A percentile compares a stretch with the other conserved stretches of the same genome.
These are phyloP conservation scores for Fusarium multiceps DNA, from an alignment of 2,329 filamentous ascomycete genomes.

Conservation along the genomic window DNA sequence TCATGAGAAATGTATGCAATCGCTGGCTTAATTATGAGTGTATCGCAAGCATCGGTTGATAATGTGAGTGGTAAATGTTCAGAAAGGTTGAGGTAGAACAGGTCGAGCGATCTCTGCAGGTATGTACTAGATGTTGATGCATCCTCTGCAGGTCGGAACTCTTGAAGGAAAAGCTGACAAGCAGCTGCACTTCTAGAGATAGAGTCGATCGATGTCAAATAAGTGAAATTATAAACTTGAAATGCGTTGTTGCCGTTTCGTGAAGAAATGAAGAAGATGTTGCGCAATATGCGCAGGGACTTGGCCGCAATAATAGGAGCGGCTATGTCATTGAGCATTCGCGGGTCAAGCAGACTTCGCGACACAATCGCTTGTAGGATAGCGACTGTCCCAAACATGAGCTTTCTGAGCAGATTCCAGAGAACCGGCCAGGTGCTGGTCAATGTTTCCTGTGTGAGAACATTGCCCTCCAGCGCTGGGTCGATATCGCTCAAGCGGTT, in stretches of 20 bases:
- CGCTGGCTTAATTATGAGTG: conserved; percentile 78
- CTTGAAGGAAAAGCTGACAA: conserved; percentile 73
- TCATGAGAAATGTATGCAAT: conserved; percentile 73
- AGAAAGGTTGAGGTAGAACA: conserved; percentile 88
- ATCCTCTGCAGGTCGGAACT: conserved; percentile 63
- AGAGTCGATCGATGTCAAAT: conserved; percentile 84
- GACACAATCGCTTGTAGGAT: conserved; percentile 79
- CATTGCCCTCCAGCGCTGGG: conserved; percentile 70
- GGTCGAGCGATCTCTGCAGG: conserved; percentile 78
- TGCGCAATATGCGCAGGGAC: conserved; percentile 78
- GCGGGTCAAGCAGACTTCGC: conserved; percentile 66
- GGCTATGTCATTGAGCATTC: conserved; percentile 55
- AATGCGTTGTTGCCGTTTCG: conserved; percentile 79
- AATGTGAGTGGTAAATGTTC: conserved; percentile 84
- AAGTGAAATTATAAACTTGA: conserved; percentile 86
- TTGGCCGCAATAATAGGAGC: conserved; percentile 76
- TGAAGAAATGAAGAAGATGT: conserved; percentile 84
- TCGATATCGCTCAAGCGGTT: conserved; percentile 81
- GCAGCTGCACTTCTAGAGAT: conserved; percentile 76
- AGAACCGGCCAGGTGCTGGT: conserved; percentile 75
- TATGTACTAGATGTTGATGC: conserved; percentile 41
- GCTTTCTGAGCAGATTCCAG: conserved; percentile 79
- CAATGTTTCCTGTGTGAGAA: conserved; percentile 73
- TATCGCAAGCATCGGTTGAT: conserved; percentile 73
- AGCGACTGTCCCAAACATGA: conserved; percentile 80